phyloP scores from a whole-genome alignment of 163 green algal species.

The Picocystis sp. region DNA sequence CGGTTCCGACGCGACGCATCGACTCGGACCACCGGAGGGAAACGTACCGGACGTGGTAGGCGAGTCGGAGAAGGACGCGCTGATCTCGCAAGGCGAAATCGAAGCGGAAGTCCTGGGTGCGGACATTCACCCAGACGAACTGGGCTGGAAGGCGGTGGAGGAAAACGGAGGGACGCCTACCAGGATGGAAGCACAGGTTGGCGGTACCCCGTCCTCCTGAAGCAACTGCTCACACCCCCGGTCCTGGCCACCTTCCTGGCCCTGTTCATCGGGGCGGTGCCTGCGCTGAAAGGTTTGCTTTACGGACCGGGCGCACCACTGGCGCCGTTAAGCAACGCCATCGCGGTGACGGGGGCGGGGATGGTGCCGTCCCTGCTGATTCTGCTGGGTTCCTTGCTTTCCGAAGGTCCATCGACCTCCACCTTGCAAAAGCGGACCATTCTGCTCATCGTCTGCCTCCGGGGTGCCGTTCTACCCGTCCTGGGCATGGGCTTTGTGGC shows the following conservation, averaged over 20 bases:
- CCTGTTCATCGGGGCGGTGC: conserved; percentile 21
- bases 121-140: too few relatives aligned
- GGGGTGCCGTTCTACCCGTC: conserved; percentile 1
- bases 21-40: too few relatives aligned
- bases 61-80: too few relatives aligned
- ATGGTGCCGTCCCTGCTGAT: conserved; percentile 39
- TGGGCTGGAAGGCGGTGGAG: too few relatives aligned
- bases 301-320: conserved; percentile 21
- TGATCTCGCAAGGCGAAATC: too few relatives aligned
- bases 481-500: conserved; percentile 12
- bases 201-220: too few relatives aligned
- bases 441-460: conserved; percentile 13
- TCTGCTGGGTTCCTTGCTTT: conserved; percentile 39
- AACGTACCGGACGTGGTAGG: too few relatives aligned
- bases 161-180: too few relatives aligned
- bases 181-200: too few relatives aligned
- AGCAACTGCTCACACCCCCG: too few relatives aligned
- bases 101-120: too few relatives aligned
- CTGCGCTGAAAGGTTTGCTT: conserved; percentile 20
- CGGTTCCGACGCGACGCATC: too few relatives aligned
- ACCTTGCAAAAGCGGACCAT: conserved; percentile 21
- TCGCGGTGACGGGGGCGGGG: conserved; percentile 24
- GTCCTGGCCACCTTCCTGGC: conserved; percentile 6
- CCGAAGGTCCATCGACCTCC: conserved; percentile 8
- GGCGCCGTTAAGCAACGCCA: conserved; percentile 18